Evolutionary conservation across 345 rosid species (phyloP).

Genomic region (Gossypium australe): DNA sequence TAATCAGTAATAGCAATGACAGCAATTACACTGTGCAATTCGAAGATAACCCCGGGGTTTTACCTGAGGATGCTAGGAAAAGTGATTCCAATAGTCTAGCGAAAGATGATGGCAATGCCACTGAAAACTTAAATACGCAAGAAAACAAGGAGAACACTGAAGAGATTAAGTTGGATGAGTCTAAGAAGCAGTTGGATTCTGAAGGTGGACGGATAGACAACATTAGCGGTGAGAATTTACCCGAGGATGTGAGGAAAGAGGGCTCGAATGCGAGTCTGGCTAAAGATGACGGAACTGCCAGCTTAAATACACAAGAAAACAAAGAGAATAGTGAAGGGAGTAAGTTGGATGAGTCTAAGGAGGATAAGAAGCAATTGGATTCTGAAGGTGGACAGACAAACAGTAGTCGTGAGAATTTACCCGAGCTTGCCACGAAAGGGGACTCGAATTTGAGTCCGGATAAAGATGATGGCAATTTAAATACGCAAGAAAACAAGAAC

Average conservation of each 20-base stretch:
- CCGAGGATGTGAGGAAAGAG: slow-evolving; percentile 40
- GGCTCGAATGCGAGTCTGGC: slow-evolving; percentile 26
- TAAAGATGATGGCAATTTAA: slow-evolving; percentile 25
- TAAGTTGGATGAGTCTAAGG: slow-evolving; percentile 33
- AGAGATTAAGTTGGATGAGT: slow-evolving; percentile 23
- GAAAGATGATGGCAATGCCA: slow-evolving; percentile 23
- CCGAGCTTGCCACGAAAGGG: no score
- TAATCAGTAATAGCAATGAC: slow-evolving; percentile 29
- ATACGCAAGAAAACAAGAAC: slow-evolving; percentile 33
- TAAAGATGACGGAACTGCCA: slow-evolving; percentile 24
- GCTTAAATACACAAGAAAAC: slow-evolving; percentile 27
- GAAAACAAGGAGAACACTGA: slow-evolving; percentile 36
- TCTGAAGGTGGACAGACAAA: slow-evolving; percentile 27
- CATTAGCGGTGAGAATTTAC: slow-evolving; percentile 28
- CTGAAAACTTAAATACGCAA: slow-evolving; percentile 17
- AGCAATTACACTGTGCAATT: slow-evolving; percentile 23
- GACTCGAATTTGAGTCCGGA: slow-evolving; percentile 2
- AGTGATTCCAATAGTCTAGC: slow-evolving; percentile 36
- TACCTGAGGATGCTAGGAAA: slow-evolving; percentile 58
- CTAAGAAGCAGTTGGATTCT: slow-evolving; percentile 27
- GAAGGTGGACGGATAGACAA: slow-evolving; percentile 27
- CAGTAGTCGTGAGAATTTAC: slow-evolving; percentile 23
- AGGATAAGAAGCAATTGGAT: slow-evolving; percentile 25
- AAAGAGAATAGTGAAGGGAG: slow-evolving; percentile 24
- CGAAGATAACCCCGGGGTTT: slow-evolving; percentile 60